A percentile compares a stretch with the other conserved stretches of the same genome.
phyloP scores from a whole-genome alignment of 208 protist genomes.

The Acanthamoeba culbertsoni region DNA sequence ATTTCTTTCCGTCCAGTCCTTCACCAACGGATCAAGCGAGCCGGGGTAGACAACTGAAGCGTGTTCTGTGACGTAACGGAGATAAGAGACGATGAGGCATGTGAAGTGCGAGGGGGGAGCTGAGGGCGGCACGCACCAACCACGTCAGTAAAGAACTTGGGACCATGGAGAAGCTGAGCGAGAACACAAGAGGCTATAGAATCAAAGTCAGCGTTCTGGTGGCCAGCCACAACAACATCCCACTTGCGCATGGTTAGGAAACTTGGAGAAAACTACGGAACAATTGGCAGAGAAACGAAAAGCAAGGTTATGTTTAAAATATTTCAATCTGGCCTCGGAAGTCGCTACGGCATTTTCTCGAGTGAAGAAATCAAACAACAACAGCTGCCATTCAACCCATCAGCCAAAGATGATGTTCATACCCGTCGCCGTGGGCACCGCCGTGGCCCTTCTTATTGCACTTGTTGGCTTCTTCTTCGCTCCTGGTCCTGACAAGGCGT shows the following conservation, averaged over 20 bases:
- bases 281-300: no score
- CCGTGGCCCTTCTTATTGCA: background rate
- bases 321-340: no score
- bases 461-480: background rate
- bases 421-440: background rate
- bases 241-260: no score
- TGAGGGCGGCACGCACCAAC: background rate
- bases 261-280: no score
- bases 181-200: conserved; percentile 8
- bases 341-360: background rate
- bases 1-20: background rate
- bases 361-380: background rate
- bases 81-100: no score
- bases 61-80: background rate
- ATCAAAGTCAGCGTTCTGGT: conserved; percentile 60
- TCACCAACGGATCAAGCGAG: background rate
- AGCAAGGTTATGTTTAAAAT: no score
- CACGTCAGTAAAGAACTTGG: background rate
- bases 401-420: conserved; percentile 1
- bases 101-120: no score
- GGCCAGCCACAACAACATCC: background rate
- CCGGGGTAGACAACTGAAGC: background rate
- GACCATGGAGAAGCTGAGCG: background rate
- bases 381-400: background rate
- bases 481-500: background rate